These are phyloP conservation scores for Hymenoscyphus linearis DNA, from an alignment of 2,329 filamentous ascomycete species.

Conservation along the genomic window DNA sequence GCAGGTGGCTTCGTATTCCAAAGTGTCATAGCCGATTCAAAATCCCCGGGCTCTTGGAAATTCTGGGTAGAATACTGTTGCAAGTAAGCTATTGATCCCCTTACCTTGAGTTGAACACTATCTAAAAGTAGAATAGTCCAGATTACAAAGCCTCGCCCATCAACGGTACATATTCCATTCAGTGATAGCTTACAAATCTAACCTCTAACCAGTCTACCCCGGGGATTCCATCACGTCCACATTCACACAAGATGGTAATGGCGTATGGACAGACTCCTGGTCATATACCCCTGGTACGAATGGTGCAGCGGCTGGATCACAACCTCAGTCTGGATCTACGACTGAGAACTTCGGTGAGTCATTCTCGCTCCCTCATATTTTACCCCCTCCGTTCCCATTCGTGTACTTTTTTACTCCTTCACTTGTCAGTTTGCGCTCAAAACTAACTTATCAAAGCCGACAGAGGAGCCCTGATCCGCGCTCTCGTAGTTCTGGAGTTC, in stretches of 20 bases:
- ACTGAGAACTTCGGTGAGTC: conserved; percentile 15
- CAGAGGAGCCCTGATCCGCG: conserved; percentile 11
- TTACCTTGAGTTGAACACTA: not conserved
- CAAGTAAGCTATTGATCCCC: conserved; percentile 11
- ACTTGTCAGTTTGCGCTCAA: not conserved
- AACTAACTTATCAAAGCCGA: conserved; percentile 5
- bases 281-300: conserved; percentile 14
- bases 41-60: conserved; percentile 17
- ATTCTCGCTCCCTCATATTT: too few relatives aligned
- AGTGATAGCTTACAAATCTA: not conserved
- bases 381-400: too few relatives aligned
- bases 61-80: conserved; percentile 24
- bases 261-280: conserved; percentile 20
- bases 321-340: conserved; percentile 15
- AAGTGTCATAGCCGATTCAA: conserved; percentile 19
- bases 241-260: conserved; percentile 14
- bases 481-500: conserved; percentile 17
- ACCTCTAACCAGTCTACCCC: conserved; percentile 15
- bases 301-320: conserved; percentile 13
- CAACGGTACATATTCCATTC: conserved; percentile 9
- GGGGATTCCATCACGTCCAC: conserved; percentile 21
- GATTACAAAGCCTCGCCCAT: conserved; percentile 15
- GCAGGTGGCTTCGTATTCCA: conserved; percentile 16
- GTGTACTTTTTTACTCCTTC: not conserved
- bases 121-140: conserved; percentile 12